These are phyloP conservation scores for Jimgerdemannia flammicorona DNA, from an alignment of 192 early-diverging fungal genomes.

Conservation along the genomic window DNA sequence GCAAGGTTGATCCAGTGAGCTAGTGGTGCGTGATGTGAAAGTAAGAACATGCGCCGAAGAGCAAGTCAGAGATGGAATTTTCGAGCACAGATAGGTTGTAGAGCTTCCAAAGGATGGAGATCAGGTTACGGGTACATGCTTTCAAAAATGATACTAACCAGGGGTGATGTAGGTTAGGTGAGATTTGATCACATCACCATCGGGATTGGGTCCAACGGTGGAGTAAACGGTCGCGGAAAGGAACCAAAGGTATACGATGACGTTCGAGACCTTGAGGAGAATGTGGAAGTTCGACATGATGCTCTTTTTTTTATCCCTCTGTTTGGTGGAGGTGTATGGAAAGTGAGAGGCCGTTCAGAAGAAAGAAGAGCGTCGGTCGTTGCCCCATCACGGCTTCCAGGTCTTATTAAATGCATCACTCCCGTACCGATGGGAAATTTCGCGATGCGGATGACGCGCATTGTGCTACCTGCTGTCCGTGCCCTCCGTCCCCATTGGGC, in stretches of 20 bases:
- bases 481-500: neutral
- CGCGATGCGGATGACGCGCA: neutral
- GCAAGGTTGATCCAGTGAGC: conserved; percentile 55
- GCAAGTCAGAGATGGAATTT: conserved; percentile 3
- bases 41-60: neutral
- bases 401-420: neutral
- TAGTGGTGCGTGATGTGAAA: neutral
- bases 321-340: neutral
- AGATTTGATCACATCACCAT: conserved; percentile 22
- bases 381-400: neutral
- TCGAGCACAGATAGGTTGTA: neutral
- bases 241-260: conserved; percentile 61
- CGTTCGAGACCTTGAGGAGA: conserved; percentile 51
- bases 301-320: neutral
- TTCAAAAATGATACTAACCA: conserved; percentile 20
- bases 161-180: conserved; percentile 63
- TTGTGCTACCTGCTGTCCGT: neutral
- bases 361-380: neutral
- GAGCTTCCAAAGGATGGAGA: neutral
- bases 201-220: conserved; percentile 38
- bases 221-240: conserved; percentile 52
- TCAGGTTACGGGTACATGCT: neutral
- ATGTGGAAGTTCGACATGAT: conserved; percentile 24
- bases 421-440: neutral
- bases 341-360: neutral